Conservation (phyloP, 2,329 filamentous ascomycete genomes). For the Magnaporthiopsis rhizophila region DNA sequence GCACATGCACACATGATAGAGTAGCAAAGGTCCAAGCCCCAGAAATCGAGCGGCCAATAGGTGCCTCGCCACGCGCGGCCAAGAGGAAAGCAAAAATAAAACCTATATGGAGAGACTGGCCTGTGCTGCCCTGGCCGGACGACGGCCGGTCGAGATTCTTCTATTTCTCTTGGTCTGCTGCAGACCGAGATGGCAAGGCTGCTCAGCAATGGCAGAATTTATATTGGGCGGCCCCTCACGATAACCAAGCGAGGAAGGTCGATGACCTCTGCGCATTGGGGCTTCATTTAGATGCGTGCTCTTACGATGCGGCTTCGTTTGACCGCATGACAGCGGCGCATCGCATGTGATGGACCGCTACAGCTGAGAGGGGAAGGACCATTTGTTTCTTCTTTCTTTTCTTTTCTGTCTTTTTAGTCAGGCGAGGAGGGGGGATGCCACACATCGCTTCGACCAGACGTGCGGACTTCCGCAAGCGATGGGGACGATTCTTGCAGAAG, state of each 20-base stretch:
- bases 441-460: neutral
- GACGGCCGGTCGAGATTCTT: neutral
- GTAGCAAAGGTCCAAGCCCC: neutral
- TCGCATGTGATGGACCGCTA: neutral
- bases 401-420: neutral
- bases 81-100: neutral
- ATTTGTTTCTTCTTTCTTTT: neutral
- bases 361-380: neutral
- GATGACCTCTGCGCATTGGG: no score
- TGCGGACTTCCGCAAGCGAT: no score
- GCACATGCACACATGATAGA: neutral
- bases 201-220: neutral
- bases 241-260: neutral
- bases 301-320: neutral
- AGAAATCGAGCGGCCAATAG: neutral
- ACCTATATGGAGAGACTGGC: neutral
- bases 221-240: neutral
- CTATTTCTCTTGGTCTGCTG: neutral
- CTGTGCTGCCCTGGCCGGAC: neutral
- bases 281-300: slow-evolving; percentile 1
- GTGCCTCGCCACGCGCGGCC: neutral
- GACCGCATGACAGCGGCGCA: neutral
- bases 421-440: neutral
- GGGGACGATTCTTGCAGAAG: no score
- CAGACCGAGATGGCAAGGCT: neutral